Evolutionary conservation across 441 rosid species (phyloP), one percentile per base, ranked within the genome.

Genomic region (Iberis amara): DNA sequence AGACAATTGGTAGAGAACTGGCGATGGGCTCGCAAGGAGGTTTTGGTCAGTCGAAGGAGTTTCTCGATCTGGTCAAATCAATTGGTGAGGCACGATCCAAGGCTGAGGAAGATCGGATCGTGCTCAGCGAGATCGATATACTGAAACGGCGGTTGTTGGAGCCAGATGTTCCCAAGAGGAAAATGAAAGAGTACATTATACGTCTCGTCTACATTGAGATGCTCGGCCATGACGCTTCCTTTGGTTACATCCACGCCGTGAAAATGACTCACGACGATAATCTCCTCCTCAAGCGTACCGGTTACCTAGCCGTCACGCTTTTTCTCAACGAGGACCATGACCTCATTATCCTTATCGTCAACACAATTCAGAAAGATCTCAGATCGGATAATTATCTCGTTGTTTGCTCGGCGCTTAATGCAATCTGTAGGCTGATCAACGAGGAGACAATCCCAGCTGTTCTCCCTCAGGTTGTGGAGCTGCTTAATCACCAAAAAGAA

Each of bases 361-460:
- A 92, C 55, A 92, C 99, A 0, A 92, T 92, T 8, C 99, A 92
- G 82, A 89, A 92, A 77, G 99, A 92, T 70, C 81, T 92, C 65
- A 92, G 77, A 65, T 82, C 94, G 7, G 97, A 92, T 52, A 92
- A 92, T 55, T 92, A 73, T 48, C 61, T 92, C 54, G 81, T 89
- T 45, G 99, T 92, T 9, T 92, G 88, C 54, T 86, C 89, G 2
- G 97, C 99, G 1, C 62, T 92, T 62, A 84, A 81, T 57, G 99
- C 92, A 7, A 92, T 92, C 2, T 89, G 94, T 68, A 79, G 73
- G 77, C 47, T 92, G 73, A 92, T 92, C 41, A 92, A 92, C 47
- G 99, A 92, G 76, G 99, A 92, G 81, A 92, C 99, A 1, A 92
- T 92, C 21, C 99, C 99, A 7, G 97, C 97, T 18, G 95, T 92